Evolutionary conservation across 2,329 filamentous ascomycete species (phyloP).

Genomic region (Pseudogymnoascus sp.): DNA sequence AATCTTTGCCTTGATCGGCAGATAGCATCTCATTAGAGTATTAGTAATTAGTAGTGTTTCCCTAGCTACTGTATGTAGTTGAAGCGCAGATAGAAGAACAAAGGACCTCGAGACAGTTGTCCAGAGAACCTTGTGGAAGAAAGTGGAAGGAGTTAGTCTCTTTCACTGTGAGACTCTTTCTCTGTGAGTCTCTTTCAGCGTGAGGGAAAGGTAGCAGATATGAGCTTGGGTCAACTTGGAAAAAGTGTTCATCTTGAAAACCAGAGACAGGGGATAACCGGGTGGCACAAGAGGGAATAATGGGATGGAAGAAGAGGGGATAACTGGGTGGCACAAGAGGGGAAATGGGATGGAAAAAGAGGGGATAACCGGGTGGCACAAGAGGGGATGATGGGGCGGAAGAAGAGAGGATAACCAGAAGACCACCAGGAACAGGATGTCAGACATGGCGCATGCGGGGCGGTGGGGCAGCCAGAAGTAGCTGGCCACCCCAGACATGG

Average conservation of each 20-base stretch:
- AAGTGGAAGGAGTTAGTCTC: not conserved
- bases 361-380: no score
- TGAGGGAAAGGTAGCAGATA: not conserved
- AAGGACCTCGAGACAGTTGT: not conserved
- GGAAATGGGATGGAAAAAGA: no score
- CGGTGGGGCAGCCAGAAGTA: no score
- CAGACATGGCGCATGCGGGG: no score
- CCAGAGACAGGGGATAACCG: not conserved
- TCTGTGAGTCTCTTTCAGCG: not conserved
- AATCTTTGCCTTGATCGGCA: not conserved
- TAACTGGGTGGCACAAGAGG: not conserved
- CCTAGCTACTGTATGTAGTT: not conserved
- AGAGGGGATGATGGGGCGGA: no score
- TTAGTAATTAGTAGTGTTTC: not conserved
- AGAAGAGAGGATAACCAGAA: no score
- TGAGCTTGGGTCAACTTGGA: not conserved
- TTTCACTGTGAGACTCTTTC: not conserved
- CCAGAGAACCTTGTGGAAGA: not conserved
- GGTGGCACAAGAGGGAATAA: not conserved
- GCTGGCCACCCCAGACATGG: no score
- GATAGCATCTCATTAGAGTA: not conserved
- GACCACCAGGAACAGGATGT: no score
- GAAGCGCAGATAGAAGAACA: not conserved
- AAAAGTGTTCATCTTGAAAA: not conserved
- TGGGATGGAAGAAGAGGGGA: not conserved